phyloP scores from a whole-genome alignment of 768 basidiomycete species.

The Phlegmacium glaucopus region DNA sequence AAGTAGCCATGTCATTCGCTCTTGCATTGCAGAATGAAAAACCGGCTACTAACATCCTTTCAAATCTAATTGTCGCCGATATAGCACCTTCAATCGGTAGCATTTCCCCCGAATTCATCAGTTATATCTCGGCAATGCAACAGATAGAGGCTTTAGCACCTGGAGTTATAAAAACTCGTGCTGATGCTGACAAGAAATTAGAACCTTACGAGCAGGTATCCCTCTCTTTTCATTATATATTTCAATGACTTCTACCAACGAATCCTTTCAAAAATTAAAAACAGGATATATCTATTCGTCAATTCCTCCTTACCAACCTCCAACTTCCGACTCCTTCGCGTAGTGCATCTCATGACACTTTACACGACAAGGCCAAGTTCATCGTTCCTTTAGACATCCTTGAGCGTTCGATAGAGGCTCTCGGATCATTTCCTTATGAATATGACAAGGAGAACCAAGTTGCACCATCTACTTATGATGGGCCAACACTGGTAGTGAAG shows the following conservation, averaged over 20 bases:
- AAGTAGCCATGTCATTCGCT: constrained; percentile 73
- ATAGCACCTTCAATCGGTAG: constrained; percentile 67
- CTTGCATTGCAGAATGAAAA: constrained; percentile 36
- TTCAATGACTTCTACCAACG: neutral
- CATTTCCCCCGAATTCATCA: constrained; percentile 60
- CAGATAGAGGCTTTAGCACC: constrained; percentile 53
- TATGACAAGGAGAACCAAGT: constrained; percentile 10
- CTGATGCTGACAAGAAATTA: constrained; percentile 68
- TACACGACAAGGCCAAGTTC: constrained; percentile 49
- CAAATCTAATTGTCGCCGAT: constrained; percentile 72
- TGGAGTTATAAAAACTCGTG: constrained; percentile 50
- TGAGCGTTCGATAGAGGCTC: constrained; percentile 51
- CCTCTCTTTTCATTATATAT: neutral
- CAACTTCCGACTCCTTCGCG: constrained; percentile 31
- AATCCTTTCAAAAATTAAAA: neutral
- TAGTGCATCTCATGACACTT: constrained; percentile 8
- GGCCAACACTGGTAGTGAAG: constrained; percentile 71
- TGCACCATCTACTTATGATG: constrained; percentile 37
- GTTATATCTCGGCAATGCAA: constrained; percentile 72
- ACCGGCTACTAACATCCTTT: constrained; percentile 39
- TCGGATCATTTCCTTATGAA: constrained; percentile 78
- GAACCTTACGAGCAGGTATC: constrained; percentile 57
- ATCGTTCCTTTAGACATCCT: constrained; percentile 72
- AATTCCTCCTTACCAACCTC: constrained; percentile 87
- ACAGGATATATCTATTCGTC: constrained; percentile 72